Evolutionary conservation across 805 yeast genomes (phyloP), one percentile per base, ranked within the genome.

Genomic region (Kazachstania viticola): DNA sequence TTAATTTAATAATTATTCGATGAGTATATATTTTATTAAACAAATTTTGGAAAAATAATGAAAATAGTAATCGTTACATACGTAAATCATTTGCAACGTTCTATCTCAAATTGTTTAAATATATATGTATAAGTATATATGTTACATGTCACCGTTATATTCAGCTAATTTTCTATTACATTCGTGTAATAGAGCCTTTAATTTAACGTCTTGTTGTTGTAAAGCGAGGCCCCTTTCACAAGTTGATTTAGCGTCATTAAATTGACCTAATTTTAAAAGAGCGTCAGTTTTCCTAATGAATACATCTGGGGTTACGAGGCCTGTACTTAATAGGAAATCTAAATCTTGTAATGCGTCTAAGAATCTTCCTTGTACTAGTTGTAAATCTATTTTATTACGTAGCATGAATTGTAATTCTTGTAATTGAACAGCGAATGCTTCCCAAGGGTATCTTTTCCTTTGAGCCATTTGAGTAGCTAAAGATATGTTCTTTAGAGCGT

Each of bases 191-290:
- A 53, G 35, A 4, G 51, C 51, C 27, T 44, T 48, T 29, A 54
- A 37, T 32, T 53, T 53, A n/a, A 38, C 40, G 17, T 79, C 73
- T 25, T 60, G 61, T 25, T 74, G 72, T 36, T 61, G 69, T 44
- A 79, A 69, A n/a, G 77, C 62, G 36, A 80, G 61, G 0, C 87
- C 93, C 50, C 87, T 67, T 55, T 79, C 87, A 45, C 77, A 68
- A 44, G 73, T 79, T 2, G 71, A 69, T 38, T 73, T 71, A 2
- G 85, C 79, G 7, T 65, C 72, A 28, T 67, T 69, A 36, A 70
- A 66, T 50, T 73, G 72, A 2, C 79, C 81, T 49, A 80, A 58
- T 44, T 77, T 73, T 42, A 59, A 57, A 41, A 67, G 62, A 28
- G 80, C 73, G 30, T 79, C 74, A 1, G 84, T 79, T 45, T 78